These are phyloP conservation scores for Amaranthus palmeri DNA, from an alignment of 148 eudicot species.

Conservation along the genomic window DNA sequence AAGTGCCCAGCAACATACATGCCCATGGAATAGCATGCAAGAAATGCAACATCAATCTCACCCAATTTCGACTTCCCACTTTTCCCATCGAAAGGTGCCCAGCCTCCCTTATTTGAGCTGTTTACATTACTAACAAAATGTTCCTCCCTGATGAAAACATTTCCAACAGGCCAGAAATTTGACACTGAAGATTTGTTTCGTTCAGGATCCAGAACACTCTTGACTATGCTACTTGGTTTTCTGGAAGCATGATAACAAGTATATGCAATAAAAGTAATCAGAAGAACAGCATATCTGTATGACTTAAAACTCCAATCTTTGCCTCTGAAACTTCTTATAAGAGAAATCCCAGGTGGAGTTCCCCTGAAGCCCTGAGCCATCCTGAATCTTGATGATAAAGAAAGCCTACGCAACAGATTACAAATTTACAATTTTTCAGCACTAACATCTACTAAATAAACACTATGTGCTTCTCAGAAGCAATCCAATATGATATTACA, in stretches of 20 bases:
- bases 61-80: slow-evolving; percentile 77
- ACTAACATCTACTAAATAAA: not conserved
- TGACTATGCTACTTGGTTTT: slow-evolving; percentile 92
- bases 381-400: slow-evolving; percentile 28
- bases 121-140: slow-evolving; percentile 10
- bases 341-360: slow-evolving; percentile 62
- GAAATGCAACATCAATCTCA: slow-evolving; percentile 86
- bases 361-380: slow-evolving; percentile 38
- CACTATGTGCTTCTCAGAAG: slow-evolving; percentile 1
- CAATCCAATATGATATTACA: not conserved
- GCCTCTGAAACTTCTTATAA: slow-evolving; percentile 57
- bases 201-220: slow-evolving; percentile 79
- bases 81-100: slow-evolving; percentile 77
- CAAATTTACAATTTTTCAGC: not conserved
- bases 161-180: slow-evolving; percentile 70
- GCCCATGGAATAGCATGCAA: slow-evolving; percentile 73
- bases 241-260: slow-evolving; percentile 90
- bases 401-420: slow-evolving; percentile 11
- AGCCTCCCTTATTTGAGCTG: slow-evolving; percentile 37
- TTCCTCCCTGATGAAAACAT: slow-evolving; percentile 43
- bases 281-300: slow-evolving; percentile 63
- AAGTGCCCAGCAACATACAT: slow-evolving; percentile 94
- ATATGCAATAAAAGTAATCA: slow-evolving; percentile 84
- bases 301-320: slow-evolving; percentile 68
- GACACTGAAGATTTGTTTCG: slow-evolving; percentile 9